phyloP scores from a whole-genome alignment of 768 basidiomycete genomes.

The Amanita phalloides region DNA sequence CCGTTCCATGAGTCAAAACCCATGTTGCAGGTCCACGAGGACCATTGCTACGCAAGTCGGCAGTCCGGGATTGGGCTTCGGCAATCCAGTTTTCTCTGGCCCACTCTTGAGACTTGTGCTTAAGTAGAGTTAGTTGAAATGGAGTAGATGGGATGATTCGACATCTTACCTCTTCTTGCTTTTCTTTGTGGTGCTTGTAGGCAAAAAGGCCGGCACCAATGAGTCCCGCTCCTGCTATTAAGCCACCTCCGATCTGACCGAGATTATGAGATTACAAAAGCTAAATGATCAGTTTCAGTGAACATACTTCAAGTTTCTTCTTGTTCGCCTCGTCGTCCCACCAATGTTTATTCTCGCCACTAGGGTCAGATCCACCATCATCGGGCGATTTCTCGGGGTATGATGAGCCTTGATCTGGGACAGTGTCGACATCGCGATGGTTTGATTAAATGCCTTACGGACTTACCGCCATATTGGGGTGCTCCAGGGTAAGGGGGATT shows the following conservation, averaged over 20 bases:
- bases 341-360: constrained; percentile 45
- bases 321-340: constrained; percentile 42
- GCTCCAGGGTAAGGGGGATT: constrained; percentile 5
- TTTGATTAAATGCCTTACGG: neutral
- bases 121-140: neutral
- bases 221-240: constrained; percentile 41
- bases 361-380: constrained; percentile 5
- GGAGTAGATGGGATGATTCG: neutral
- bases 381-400: constrained; percentile 8
- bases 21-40: constrained; percentile 44
- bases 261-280: constrained; percentile 3
- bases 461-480: constrained; percentile 9
- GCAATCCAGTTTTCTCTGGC: constrained; percentile 40
- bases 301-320: constrained; percentile 43
- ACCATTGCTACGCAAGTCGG: constrained; percentile 32
- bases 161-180: constrained; percentile 39
- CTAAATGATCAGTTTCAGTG: neutral
- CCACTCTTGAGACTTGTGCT: constrained; percentile 45
- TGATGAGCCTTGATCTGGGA: constrained; percentile 13
- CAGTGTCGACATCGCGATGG: neutral
- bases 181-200: constrained; percentile 46
- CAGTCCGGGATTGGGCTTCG: constrained; percentile 46
- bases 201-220: constrained; percentile 40
- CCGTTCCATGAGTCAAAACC: constrained; percentile 47
- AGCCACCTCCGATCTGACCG: constrained; percentile 50